phyloP scores from a whole-genome alignment of 1,139 yeast species.

The Pichia sp. region DNA sequence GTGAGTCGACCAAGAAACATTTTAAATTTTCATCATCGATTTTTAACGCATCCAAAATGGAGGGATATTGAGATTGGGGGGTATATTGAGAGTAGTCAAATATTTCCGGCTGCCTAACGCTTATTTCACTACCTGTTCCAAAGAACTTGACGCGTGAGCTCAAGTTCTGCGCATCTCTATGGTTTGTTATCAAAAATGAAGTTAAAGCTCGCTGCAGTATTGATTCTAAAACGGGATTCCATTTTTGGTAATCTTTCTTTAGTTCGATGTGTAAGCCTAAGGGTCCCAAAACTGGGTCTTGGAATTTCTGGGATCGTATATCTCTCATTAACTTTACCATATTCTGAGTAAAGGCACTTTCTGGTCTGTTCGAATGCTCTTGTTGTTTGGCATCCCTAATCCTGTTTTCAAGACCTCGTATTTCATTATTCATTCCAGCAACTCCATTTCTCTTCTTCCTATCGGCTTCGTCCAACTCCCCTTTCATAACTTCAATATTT shows the following conservation, averaged over 20 bases:
- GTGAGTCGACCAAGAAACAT: conserved; percentile 62
- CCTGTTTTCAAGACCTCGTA: conserved; percentile 37
- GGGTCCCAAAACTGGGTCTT: conserved; percentile 55
- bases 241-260: conserved; percentile 48
- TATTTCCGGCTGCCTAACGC: conserved; percentile 52
- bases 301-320: conserved; percentile 34
- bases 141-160: conserved; percentile 40
- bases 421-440: conserved; percentile 36
- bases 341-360: conserved; percentile 18
- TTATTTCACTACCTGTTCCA: conserved; percentile 37
- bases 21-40: conserved; percentile 51
- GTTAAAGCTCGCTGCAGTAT: conserved; percentile 45
- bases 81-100: conserved; percentile 45
- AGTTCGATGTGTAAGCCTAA: conserved; percentile 61
- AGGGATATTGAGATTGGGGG: conserved; percentile 36
- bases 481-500: conserved; percentile 13
- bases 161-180: conserved; percentile 54
- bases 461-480: conserved; percentile 25
- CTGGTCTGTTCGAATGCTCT: conserved; percentile 17
- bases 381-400: conserved; percentile 8
- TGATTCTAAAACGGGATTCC: conserved; percentile 62
- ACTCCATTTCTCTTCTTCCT: conserved; percentile 30
- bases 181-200: conserved; percentile 64
- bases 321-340: conserved; percentile 32
- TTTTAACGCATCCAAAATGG: conserved; percentile 58